Base-by-base conservation (phyloP, 192 early-diverging fungal genomes). In the Podila clonocystis region DNA sequence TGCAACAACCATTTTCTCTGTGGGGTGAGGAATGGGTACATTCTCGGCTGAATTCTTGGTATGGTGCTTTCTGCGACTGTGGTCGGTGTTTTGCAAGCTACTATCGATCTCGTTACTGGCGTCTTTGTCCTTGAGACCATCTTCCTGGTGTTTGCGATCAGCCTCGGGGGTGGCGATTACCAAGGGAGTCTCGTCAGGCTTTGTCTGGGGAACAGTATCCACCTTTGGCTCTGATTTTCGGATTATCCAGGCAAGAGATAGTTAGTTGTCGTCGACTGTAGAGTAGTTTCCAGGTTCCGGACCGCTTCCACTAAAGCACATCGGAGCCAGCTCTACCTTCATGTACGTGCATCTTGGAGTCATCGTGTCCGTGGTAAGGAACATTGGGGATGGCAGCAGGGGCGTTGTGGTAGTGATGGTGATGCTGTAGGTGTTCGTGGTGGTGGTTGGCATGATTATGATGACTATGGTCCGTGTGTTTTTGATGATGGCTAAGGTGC, bases 1-100 rank as follows among this genome's bases (percentile, higher is more conserved):
- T 5, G 75, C 75, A 26, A 78, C 59, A 0, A 78, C 75, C 75
- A 78, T 78, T 50, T 67, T 78, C 48, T 71, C 59, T 9, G 57
- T 70, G 45, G 52, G 65, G 9, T 11, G 36, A 50, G 22, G 52
- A 17, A 55, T 55, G n/a, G 52, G 52, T 55, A 8, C 52, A 30
- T 60, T 13, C 24, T 28, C 26, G 3, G 19, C 17, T 15, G 20
- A 30, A 13, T 61, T 31, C 2, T 61, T 9, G 59, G 17, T 33
- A 19, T 28, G 17, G 24, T 33, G 12, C 24, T 7, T 59, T 31
- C 15, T 13, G 58, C 24, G 24, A 22, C 28, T 59, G 58, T 15
- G 7, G 28, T 30, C 58, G 3, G n/a, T 3, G 28, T 30, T 29
- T 59, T 31, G 2, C 36, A 38, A 38, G 36, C 9, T 9, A 38